phyloP scores from a whole-genome alignment of 352 stramenopile species.

The Globisporangium nunn region DNA sequence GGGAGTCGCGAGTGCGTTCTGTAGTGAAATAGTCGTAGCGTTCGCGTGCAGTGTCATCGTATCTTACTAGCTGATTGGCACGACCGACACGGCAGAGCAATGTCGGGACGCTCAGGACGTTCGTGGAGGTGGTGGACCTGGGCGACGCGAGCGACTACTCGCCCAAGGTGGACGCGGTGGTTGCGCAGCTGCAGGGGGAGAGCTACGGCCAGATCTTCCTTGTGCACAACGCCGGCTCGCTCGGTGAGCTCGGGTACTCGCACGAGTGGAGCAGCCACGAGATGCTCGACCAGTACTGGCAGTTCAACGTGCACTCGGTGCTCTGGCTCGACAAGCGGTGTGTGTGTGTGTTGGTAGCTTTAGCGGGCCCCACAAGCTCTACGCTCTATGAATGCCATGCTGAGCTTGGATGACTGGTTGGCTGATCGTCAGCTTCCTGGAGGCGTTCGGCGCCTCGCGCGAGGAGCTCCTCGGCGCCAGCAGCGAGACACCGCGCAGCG shows the following conservation, averaged over 20 bases:
- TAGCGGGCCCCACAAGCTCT: background rate
- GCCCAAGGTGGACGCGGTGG: slow-evolving; percentile 36
- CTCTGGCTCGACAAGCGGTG: slow-evolving; percentile 76
- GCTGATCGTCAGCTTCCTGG: slow-evolving; percentile 31
- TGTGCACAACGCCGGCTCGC: slow-evolving; percentile 81
- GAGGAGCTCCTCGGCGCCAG: slow-evolving; percentile 20
- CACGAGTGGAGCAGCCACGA: slow-evolving; percentile 40
- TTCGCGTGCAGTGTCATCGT: background rate
- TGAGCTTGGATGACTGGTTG: background rate
- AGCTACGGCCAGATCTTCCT: slow-evolving; percentile 44
- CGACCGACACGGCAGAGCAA: slow-evolving; percentile 4
- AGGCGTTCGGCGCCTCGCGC: slow-evolving; percentile 43
- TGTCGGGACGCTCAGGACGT: slow-evolving; percentile 20
- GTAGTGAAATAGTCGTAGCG: too few relatives aligned
- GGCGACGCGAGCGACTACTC: slow-evolving; percentile 34
- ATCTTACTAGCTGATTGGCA: background rate
- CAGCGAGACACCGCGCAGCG: slow-evolving; percentile 1
- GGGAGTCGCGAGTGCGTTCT: slow-evolving; percentile 14
- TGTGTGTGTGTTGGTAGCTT: background rate
- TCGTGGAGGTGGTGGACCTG: slow-evolving; percentile 40
- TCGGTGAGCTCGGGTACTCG: slow-evolving; percentile 56
- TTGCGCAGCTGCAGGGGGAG: slow-evolving; percentile 22
- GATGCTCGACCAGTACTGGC: slow-evolving; percentile 46
- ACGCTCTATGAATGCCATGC: too few relatives aligned
- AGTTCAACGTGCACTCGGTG: slow-evolving; percentile 84